These are phyloP conservation scores for Astrothelium subdiscretum DNA, from an alignment of 495 filamentous ascomycete genomes.

Conservation along the genomic window DNA sequence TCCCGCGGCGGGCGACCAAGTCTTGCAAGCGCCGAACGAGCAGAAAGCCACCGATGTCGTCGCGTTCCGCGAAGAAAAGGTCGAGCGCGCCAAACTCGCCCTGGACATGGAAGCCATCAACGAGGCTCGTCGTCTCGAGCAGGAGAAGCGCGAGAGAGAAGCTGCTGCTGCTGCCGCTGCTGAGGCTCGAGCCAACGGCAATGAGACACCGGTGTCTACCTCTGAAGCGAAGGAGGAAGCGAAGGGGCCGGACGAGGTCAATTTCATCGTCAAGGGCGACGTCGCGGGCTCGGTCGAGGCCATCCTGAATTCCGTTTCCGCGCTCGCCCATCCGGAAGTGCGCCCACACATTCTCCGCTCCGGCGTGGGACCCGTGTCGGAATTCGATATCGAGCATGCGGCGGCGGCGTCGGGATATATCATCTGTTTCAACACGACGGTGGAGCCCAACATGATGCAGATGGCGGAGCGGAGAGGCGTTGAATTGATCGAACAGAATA, in stretches of 20 bases:
- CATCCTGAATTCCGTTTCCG: constrained; percentile 57
- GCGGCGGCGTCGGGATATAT: constrained; percentile 59
- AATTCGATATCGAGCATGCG: constrained; percentile 84
- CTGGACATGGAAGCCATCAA: constrained; percentile 70
- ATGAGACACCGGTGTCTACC: constrained; percentile 17
- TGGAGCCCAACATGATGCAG: constrained; percentile 55
- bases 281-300: constrained; percentile 90
- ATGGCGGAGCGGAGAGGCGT: constrained; percentile 61
- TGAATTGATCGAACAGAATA: constrained; percentile 67
- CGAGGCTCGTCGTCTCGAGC: constrained; percentile 47
- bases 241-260: constrained; percentile 50
- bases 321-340: constrained; percentile 75
- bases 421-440: constrained; percentile 73
- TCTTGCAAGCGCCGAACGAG: constrained; percentile 71
- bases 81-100: constrained; percentile 47
- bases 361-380: constrained; percentile 63
- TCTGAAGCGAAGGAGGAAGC: constrained; percentile 7
- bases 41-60: constrained; percentile 71
- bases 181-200: constrained; percentile 10
- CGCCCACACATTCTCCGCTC: constrained; percentile 63
- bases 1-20: constrained; percentile 76
- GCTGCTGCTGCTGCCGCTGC: constrained; percentile 26
- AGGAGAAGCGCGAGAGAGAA: constrained; percentile 48
- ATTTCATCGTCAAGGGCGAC: constrained; percentile 85
- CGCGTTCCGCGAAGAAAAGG: constrained; percentile 55